Conservation (phyloP, 441 rosid species). For the Arabidopsis hybrid region DNA sequence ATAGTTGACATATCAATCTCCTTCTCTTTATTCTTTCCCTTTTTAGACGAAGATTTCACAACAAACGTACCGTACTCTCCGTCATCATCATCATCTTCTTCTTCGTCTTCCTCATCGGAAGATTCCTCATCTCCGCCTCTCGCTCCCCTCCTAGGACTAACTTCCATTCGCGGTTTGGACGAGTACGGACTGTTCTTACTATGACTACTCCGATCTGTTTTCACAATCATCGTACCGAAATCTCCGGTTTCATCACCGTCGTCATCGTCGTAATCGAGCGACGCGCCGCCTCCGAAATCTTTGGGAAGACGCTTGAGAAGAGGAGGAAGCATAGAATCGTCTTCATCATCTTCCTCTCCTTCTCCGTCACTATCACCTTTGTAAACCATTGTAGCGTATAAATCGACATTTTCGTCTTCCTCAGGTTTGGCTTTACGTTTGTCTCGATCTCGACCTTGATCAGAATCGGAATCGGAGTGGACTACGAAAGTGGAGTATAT, state of each 20-base stretch:
- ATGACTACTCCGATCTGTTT: slow-evolving; percentile 51
- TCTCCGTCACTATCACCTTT: slow-evolving; percentile 53
- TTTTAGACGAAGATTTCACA: slow-evolving; percentile 57
- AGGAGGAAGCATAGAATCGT: slow-evolving; percentile 75
- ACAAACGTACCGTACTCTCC: slow-evolving; percentile 80
- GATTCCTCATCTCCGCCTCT: slow-evolving; percentile 44
- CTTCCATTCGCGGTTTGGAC: slow-evolving; percentile 41
- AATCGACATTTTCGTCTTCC: slow-evolving; percentile 49
- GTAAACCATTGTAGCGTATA: slow-evolving; percentile 70
- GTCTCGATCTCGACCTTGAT: slow-evolving; percentile 41
- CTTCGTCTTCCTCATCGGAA: slow-evolving; percentile 58
- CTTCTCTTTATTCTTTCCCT: slow-evolving; percentile 49
- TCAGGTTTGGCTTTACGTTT: slow-evolving; percentile 45
- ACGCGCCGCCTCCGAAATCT: slow-evolving; percentile 80
- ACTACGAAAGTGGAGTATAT: slow-evolving; percentile 71
- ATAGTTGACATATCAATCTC: slow-evolving; percentile 62
- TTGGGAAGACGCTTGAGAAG: slow-evolving; percentile 88
- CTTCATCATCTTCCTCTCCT: slow-evolving; percentile 55
- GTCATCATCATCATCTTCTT: slow-evolving; percentile 42
- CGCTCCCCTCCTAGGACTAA: slow-evolving; percentile 45
- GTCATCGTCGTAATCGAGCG: slow-evolving; percentile 62
- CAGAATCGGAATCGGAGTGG: slow-evolving; percentile 60
- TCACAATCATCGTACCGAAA: slow-evolving; percentile 88
- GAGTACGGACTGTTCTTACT: slow-evolving; percentile 38
- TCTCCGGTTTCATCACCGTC: slow-evolving; percentile 50